Conservation (phyloP, 257 asterid species). For the Ilex aquifolium region DNA sequence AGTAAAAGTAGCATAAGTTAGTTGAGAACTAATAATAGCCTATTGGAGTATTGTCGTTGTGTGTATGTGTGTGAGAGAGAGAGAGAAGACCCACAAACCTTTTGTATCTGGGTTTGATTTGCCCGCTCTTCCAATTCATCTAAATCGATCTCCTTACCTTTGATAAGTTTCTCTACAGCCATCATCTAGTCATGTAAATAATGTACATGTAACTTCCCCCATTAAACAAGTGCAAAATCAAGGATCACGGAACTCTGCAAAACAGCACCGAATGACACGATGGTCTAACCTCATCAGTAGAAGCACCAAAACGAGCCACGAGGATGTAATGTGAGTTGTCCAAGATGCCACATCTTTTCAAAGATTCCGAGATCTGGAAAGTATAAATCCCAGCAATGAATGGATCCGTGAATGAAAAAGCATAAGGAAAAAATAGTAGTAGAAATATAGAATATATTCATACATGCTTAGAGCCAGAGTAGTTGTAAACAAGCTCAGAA, state of each 20-base stretch:
- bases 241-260: neutral
- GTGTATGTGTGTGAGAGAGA: neutral
- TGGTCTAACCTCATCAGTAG: constrained; percentile 60
- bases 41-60: neutral
- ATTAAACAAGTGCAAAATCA: neutral
- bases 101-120: constrained; percentile 65
- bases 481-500: constrained; percentile 91
- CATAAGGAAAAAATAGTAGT: neutral
- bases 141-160: constrained; percentile 63
- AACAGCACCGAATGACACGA: neutral
- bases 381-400: neutral
- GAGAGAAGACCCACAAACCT: constrained; percentile 33
- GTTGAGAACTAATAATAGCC: constrained; percentile 9
- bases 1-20: neutral
- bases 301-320: constrained; percentile 79
- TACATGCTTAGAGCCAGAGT: constrained; percentile 93
- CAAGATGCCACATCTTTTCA: too few relatives aligned
- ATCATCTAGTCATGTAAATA: constrained; percentile 32
- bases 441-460: constrained; percentile 8
- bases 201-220: neutral
- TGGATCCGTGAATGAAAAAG: constrained; percentile 7
- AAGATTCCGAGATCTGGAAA: too few relatives aligned
- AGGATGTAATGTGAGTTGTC: constrained; percentile 61
- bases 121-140: constrained; percentile 69
- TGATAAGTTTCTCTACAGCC: constrained; percentile 47